Evolutionary conservation across 345 rosid species (phyloP), one percentile per base, ranked within the genome.

Genomic region (Acer saccharum): DNA sequence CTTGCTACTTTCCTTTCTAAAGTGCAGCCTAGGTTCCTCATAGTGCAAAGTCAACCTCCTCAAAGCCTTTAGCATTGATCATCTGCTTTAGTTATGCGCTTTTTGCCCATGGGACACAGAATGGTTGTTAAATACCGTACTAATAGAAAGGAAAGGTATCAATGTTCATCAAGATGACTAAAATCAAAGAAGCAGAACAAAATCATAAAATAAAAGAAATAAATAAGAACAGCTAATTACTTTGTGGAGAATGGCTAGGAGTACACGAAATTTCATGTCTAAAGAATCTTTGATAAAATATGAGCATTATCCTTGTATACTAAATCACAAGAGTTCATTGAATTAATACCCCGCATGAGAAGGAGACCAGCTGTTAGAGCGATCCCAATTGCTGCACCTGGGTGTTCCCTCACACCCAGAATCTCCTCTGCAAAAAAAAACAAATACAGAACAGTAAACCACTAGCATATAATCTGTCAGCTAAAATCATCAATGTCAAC

Each of bases 381-480:
- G 83, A 89, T 32, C 61, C 97, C 99, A 76, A 86, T 52, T 81
- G 90, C 81, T 71, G 90, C 89, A 67, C 85, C 91, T 7, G 99
- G 99, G 76, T 87, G 83, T 65, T 94, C 97, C 81, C 86, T 89
- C 21, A 90, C 93, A 11, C 54, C 79, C 77, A 11, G 77, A 87
- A 96, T 58, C 79, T 85, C 94, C 46, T 87, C 99, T 94, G 86
- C 78, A 73, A 35, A 69, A 14, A 52, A 39, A 61, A 32, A 25
- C 5, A 32, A 32, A 64, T 46, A 39, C 13, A 43, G 17, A 32
- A 41, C 3, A 11, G 6, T 7, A 41, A 35, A 57, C 11, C 29
- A 32, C 58, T 43, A 25, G 57, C 35, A 35, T 54, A 21, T 21
- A 17, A 41, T 18, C 7, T 10, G 58, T 21, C n/a, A 7, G n/a